These are phyloP conservation scores for Pezicula neosporulosa DNA, from an alignment of 2,329 filamentous ascomycete species.

Conservation along the genomic window DNA sequence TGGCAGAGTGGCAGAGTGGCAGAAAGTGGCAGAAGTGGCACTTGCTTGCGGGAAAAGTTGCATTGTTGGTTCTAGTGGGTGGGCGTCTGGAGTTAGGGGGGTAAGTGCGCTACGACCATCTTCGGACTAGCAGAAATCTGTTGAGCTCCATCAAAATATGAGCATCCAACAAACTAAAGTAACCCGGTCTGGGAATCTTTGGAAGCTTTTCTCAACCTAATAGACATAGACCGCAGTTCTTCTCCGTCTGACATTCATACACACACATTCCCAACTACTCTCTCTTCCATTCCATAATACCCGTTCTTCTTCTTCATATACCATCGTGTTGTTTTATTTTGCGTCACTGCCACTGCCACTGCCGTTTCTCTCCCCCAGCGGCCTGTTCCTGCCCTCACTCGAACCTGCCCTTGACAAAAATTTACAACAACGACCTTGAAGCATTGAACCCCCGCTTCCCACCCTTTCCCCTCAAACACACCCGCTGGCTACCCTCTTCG, in stretches of 20 bases:
- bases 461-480: constrained; percentile 2
- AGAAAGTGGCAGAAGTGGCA: too few relatives aligned
- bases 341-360: background rate
- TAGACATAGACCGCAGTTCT: background rate
- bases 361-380: background rate
- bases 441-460: constrained; percentile 1
- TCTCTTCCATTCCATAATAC: constrained; percentile 1
- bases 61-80: background rate
- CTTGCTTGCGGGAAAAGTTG: background rate
- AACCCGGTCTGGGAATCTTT: background rate
- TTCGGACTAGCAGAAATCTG: background rate
- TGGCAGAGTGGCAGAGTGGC: too few relatives aligned
- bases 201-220: background rate
- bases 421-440: constrained; percentile 4
- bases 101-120: background rate
- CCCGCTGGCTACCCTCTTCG: constrained; percentile 9
- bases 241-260: background rate
- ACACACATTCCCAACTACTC: background rate
- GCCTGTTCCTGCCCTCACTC: background rate
- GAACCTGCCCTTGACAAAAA: constrained; percentile 1
- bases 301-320: constrained; percentile 3
- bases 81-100: background rate
- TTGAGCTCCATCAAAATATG: constrained; percentile 2
- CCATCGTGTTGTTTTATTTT: background rate
- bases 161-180: constrained; percentile 1